Evolutionary conservation across 169 alveolate species (phyloP), one percentile per base, ranked within the genome.

Genomic region (Plasmodium coatneyi): DNA sequence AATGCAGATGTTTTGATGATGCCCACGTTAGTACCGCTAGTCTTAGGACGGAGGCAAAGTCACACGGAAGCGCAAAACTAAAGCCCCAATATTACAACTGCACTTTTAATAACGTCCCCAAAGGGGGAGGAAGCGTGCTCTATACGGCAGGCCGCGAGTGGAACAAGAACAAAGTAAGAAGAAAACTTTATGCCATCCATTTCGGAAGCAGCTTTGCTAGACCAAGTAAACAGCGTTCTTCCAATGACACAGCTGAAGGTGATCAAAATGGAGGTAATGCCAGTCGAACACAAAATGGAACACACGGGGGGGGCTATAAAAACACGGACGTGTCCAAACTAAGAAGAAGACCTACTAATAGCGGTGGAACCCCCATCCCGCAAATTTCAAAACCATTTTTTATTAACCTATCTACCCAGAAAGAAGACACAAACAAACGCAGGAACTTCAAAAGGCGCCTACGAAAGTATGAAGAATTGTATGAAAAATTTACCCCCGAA

Each of bases 391-490:
- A 39, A 30, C 49, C 52, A 22, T 34, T 83, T 83, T 83, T 83
- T 25, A 84, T 84, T 39, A 49, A 79, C 49, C 30, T 60, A 52
- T 79, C 41, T 39, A 34, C 72, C 12, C 66, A 16, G 39, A 41
- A 79, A 39, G 81, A 10, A 7, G 71, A 87, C 10, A 78, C 30
- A 12, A 43, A 43, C n/a, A 87, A 72, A 76, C 71, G 52, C 9
- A 86, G 71, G 80, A 22, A 54, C 52, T 34, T 76, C 71, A 34
- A 87, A 49, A 76, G 14, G 12, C 46, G 49, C 72, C 84, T 87
- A 36, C 80, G 89, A 46, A 87, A 87, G 56, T 87, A 87, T 25
- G 93, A 87, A 87, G 93, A 87, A 60, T 60, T 87, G 30, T 87
- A 87, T 80, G 30, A 87, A 87, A 79, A 78, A 87, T 87, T 79